Evolutionary conservation across 2,329 filamentous ascomycete genomes (phyloP).

Genomic region (Elsinoe fawcettii): DNA sequence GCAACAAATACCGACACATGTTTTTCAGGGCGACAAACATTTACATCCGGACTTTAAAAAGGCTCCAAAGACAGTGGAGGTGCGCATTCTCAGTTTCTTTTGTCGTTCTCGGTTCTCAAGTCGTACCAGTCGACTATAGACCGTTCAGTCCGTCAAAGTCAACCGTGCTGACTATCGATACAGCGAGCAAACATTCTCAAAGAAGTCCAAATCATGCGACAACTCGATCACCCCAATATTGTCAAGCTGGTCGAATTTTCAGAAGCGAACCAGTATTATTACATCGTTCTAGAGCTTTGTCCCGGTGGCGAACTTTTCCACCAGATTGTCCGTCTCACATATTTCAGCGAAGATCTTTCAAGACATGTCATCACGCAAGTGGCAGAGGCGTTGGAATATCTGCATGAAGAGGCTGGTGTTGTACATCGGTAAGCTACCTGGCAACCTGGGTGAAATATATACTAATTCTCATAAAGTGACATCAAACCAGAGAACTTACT

Average conservation of each 20-base stretch:
- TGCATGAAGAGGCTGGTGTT: constrained; percentile 90
- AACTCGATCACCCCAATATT: constrained; percentile 92
- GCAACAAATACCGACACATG: constrained; percentile 42
- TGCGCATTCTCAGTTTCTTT: constrained; percentile 51
- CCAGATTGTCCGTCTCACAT: constrained; percentile 94
- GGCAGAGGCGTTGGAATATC: constrained; percentile 84
- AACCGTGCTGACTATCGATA: constrained; percentile 37
- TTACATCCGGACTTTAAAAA: constrained; percentile 94
- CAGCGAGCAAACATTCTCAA: constrained; percentile 96
- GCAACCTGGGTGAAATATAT: not conserved
- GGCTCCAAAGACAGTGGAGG: constrained; percentile 89
- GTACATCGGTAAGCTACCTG: constrained; percentile 73
- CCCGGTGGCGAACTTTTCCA: constrained; percentile 96
- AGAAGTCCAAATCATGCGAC: constrained; percentile 97
- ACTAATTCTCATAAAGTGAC: constrained; percentile 55
- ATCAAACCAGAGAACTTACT: constrained; percentile 98
- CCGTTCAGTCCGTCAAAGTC: not conserved
- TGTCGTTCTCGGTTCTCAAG: constrained; percentile 13
- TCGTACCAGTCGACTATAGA: constrained; percentile 21
- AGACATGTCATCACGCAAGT: constrained; percentile 93
- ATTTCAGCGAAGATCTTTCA: constrained; percentile 93
- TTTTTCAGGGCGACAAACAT: constrained; percentile 74
- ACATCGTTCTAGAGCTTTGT: constrained; percentile 90
- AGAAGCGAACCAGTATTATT: constrained; percentile 92
- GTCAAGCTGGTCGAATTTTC: constrained; percentile 89